Evolutionary conservation across 139 green algal species (phyloP).

Genomic region (Tetraselmis chui): DNA sequence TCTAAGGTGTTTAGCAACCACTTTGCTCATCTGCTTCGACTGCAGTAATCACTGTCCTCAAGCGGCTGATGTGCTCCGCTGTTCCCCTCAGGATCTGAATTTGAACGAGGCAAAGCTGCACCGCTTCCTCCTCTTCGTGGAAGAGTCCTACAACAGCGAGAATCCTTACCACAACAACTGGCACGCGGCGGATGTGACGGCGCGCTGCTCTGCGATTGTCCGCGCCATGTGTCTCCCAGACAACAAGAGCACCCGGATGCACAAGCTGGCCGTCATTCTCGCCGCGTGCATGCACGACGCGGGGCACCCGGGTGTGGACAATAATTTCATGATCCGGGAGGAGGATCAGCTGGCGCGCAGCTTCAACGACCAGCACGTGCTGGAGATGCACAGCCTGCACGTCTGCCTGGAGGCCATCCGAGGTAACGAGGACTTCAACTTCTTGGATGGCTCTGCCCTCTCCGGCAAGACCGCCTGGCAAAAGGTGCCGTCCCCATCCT

Average conservation of each 20-base stretch:
- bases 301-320: constrained; percentile 35
- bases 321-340: constrained; percentile 38
- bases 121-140: neutral
- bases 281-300: constrained; percentile 11
- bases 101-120: neutral
- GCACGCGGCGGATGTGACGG: neutral
- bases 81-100: neutral
- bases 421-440: constrained; percentile 10
- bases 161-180: neutral
- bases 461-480: neutral
- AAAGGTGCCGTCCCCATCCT: neutral
- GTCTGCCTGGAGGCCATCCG: constrained; percentile 4
- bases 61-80: too few relatives aligned
- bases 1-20: too few relatives aligned
- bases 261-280: neutral
- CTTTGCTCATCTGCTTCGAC: too few relatives aligned
- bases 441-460: neutral
- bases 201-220: neutral
- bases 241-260: neutral
- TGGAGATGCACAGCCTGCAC: constrained; percentile 28
- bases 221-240: neutral
- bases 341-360: constrained; percentile 28
- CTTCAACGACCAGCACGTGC: constrained; percentile 44
- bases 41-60: too few relatives aligned
- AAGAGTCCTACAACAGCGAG: neutral